These are phyloP conservation scores for Penicillium steckii DNA, from an alignment of 495 filamentous ascomycete species.

Conservation along the genomic window DNA sequence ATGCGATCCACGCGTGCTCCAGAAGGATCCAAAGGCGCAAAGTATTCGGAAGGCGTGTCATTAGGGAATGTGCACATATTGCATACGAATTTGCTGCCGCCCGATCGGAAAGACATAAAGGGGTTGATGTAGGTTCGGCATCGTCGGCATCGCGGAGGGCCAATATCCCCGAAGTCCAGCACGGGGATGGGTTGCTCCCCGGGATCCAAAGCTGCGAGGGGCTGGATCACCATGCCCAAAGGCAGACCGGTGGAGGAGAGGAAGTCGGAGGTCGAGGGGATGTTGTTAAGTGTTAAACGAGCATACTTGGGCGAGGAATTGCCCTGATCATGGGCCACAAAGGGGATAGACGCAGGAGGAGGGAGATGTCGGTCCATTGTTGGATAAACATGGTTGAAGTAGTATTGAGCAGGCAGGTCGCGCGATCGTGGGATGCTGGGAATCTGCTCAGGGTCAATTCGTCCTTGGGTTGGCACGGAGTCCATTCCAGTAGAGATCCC, in stretches of 20 bases:
- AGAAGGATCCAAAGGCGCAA: slow-evolving; percentile 82
- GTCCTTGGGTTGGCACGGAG: slow-evolving; percentile 62
- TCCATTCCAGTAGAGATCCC: slow-evolving; percentile 35
- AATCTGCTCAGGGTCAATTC: slow-evolving; percentile 88
- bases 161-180: slow-evolving; percentile 89
- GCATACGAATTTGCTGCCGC: slow-evolving; percentile 94
- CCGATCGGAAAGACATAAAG: slow-evolving; percentile 94
- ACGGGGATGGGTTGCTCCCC: slow-evolving; percentile 89
- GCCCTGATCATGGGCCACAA: slow-evolving; percentile 90
- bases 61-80: slow-evolving; percentile 99
- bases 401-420: slow-evolving; percentile 78
- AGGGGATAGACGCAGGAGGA: slow-evolving; percentile 86
- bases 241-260: slow-evolving; percentile 77
- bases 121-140: slow-evolving; percentile 98
- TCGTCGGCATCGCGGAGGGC: slow-evolving; percentile 88
- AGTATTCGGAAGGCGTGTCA: slow-evolving; percentile 90
- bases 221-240: slow-evolving; percentile 85
- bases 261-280: slow-evolving; percentile 80
- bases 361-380: slow-evolving; percentile 91
- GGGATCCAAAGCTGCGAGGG: slow-evolving; percentile 76
- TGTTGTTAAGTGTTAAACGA: slow-evolving; percentile 86
- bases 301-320: slow-evolving; percentile 96
- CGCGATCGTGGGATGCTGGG: slow-evolving; percentile 87
- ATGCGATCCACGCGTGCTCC: slow-evolving; percentile 85
- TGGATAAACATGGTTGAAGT: slow-evolving; percentile 81